Conservation (phyloP, 306 rosid genomes). For the Corylus avellana region DNA sequence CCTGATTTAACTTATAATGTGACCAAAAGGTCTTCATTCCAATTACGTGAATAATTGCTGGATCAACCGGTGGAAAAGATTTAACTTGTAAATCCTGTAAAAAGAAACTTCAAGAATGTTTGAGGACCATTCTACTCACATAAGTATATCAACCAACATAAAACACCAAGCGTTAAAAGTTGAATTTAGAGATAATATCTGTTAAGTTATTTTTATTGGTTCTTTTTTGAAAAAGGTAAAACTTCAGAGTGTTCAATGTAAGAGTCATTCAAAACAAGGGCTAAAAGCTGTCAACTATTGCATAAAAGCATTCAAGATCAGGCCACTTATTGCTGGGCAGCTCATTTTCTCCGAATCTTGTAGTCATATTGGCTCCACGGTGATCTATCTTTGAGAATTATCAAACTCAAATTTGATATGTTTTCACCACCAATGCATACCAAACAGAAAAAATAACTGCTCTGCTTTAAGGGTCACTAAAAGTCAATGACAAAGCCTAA, state of each 20-base stretch:
- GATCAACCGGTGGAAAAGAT: constrained; percentile 82
- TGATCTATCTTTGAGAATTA: background rate
- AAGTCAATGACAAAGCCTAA: background rate
- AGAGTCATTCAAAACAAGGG: background rate
- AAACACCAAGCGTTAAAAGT: background rate
- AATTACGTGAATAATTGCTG: constrained; percentile 83
- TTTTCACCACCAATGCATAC: background rate
- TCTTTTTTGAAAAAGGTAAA: background rate
- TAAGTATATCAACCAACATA: background rate
- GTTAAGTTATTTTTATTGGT: background rate
- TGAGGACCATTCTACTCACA: background rate
- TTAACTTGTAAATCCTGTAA: constrained; percentile 90
- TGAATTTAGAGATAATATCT: background rate
- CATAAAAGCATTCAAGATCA: background rate
- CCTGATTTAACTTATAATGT: constrained; percentile 15
- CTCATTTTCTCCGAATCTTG: background rate
- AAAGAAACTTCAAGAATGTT: constrained; percentile 21
- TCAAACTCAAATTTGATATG: background rate
- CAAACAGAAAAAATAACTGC: background rate
- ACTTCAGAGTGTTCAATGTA: background rate
- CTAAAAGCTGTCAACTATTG: background rate
- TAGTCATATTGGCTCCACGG: background rate
- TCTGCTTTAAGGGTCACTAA: background rate
- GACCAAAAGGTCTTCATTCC: background rate
- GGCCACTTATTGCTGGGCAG: background rate